Evolutionary conservation across 1,284 basidiomycete genomes (phyloP), one percentile per base, ranked within the genome.

Genomic region (Irpex sp.): DNA sequence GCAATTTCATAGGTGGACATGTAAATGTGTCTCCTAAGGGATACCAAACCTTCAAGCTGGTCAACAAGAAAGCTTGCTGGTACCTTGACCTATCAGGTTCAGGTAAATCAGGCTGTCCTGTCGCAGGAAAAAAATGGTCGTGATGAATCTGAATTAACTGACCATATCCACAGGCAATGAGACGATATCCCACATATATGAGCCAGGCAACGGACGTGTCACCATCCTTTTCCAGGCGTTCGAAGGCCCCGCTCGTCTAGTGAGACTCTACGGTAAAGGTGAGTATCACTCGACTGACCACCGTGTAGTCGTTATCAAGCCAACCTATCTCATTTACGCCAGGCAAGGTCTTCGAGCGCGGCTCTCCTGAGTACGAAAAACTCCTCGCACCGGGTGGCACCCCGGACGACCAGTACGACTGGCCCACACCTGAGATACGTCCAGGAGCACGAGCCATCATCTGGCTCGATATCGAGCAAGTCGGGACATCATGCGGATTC

Each of bases 1-100:
- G 40, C 15, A 15, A 26, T 52, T 52, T 17, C 21, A 5, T 34
- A 65, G 73, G 76, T 1, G 85, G 82, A 2, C 85, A 85, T 61
- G 73, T 87, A 68, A 86, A 86, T 61, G 62, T 87, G 9, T 85
- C 83, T 0, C 83, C 84, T 2, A 86, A 87, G 67, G 83, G 82
- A 2, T 73, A 78, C 7, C 72, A 75, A 6, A 81, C 79, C 8
- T 84, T 87, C 66, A 79, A 82, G 60, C 68, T 86, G 21, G 75
- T 80, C 31, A 75, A 79, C 65, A 69, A 76, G 51, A 80, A 73
- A 37, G 77, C 71, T 15, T 82, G 85, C 36, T 86, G 84, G 82
- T 86, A 86, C 64, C 81, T 86, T 60, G 84, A 86, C 68, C 70
- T 85, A 59, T 76, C 77, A 4, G 85, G 85, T 1, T 85, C 81